Conservation (phyloP, 768 basidiomycete genomes). For the Gyrodon lividus region DNA sequence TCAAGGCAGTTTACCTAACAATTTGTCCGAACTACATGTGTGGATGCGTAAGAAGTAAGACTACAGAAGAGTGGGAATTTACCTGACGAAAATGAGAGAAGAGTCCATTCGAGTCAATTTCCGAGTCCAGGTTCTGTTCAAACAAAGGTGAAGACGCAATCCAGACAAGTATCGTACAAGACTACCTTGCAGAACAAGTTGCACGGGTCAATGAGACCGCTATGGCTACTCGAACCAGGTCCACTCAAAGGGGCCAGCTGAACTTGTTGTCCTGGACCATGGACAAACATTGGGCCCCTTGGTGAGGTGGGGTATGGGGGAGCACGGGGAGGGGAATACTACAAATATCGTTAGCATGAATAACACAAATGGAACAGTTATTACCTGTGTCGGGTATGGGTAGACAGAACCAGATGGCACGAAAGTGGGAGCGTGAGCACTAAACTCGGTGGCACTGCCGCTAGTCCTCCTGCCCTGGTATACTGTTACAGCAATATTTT, state of each 20-base stretch:
- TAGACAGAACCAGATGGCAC: slow-evolving; percentile 69
- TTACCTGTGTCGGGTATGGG: slow-evolving; percentile 61
- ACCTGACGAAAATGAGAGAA: slow-evolving; percentile 83
- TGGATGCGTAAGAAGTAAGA: slow-evolving; percentile 16
- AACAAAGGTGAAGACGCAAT: slow-evolving; percentile 4
- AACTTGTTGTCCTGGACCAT: slow-evolving; percentile 89
- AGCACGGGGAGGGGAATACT: slow-evolving; percentile 71
- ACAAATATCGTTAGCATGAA: slow-evolving; percentile 3
- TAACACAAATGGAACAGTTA: slow-evolving; percentile 11
- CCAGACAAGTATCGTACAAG: slow-evolving; percentile 7
- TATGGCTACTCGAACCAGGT: slow-evolving; percentile 80
- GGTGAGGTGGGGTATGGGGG: slow-evolving; percentile 45
- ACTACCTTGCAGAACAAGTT: slow-evolving; percentile 84
- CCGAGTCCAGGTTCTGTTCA: slow-evolving; percentile 76
- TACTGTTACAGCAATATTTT: slow-evolving; percentile 80
- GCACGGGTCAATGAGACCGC: slow-evolving; percentile 87
- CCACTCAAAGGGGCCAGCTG: slow-evolving; percentile 74
- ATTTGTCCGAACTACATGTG: slow-evolving; percentile 76
- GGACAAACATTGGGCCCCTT: slow-evolving; percentile 55
- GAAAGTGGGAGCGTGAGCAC: slow-evolving; percentile 70
- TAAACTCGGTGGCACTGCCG: slow-evolving; percentile 63
- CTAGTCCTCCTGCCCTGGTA: slow-evolving; percentile 66
- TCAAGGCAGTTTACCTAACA: slow-evolving; percentile 58
- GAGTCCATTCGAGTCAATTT: slow-evolving; percentile 81
- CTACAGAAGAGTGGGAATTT: slow-evolving; percentile 3